Evolutionary conservation across 306 rosid species (phyloP).

Genomic region (Gleditsia sinensis): DNA sequence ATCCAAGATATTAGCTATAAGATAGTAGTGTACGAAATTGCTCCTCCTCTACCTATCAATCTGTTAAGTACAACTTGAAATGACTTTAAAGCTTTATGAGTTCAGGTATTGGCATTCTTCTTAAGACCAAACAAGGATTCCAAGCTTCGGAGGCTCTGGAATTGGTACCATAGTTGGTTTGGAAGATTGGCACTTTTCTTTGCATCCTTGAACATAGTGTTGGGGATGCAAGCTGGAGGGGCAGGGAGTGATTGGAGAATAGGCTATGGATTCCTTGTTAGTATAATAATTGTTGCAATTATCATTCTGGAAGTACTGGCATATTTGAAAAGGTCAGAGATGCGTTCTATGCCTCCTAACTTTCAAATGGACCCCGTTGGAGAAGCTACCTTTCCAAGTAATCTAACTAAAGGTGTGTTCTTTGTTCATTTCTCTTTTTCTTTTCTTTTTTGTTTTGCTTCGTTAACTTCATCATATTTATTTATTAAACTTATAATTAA

Average conservation of each 20-base stretch:
- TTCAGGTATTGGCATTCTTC: conserved; percentile 83
- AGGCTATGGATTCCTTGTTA: conserved; percentile 82
- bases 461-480: no score
- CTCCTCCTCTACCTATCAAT: background rate
- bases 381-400: conserved; percentile 39
- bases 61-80: conserved; percentile 7
- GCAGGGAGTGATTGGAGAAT: conserved; percentile 83
- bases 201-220: conserved; percentile 80
- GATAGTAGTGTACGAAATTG: no score
- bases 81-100: conserved; percentile 31
- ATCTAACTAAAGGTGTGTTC: conserved; percentile 38
- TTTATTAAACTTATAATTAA: no score
- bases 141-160: conserved; percentile 79
- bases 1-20: no score
- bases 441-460: no score
- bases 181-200: conserved; percentile 93
- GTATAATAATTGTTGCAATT: conserved; percentile 58
- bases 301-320: conserved; percentile 72
- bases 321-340: conserved; percentile 69
- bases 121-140: conserved; percentile 74
- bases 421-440: background rate
- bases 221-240: conserved; percentile 82
- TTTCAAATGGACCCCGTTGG: conserved; percentile 61
- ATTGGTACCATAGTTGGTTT: conserved; percentile 87
- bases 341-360: conserved; percentile 53